Percentiles rank a stretch among this genome's conserved stretches.
Evolutionary conservation across 2,329 filamentous ascomycete species (phyloP).

Genomic region (Sclerotinia glacialis): DNA sequence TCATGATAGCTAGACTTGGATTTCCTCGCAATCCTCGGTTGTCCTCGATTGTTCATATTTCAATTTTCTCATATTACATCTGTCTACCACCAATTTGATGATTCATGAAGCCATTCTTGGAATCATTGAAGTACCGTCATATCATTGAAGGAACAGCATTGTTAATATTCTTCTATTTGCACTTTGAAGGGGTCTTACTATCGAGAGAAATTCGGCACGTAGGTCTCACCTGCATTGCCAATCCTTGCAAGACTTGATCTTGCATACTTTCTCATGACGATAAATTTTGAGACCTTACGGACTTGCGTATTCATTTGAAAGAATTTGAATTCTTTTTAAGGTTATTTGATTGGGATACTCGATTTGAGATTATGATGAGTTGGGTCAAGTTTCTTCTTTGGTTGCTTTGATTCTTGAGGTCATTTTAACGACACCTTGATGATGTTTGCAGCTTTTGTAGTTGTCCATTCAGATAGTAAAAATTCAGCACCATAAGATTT

Average conservation of each 20-base stretch:
- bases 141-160: conserved; percentile 20
- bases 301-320: background rate
- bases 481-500: conserved; percentile 4
- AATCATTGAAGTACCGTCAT: conserved; percentile 15
- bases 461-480: conserved; percentile 19
- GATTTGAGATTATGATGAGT: conserved; percentile 18
- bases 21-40: background rate
- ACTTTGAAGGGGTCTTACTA: conserved; percentile 8
- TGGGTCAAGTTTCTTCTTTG: conserved; percentile 17
- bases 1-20: background rate
- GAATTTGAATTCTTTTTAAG: background rate
- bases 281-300: background rate
- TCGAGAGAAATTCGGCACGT: background rate
- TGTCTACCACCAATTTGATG: conserved; percentile 19
- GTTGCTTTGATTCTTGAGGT: conserved; percentile 10
- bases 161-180: conserved; percentile 11
- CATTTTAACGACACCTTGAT: conserved; percentile 12
- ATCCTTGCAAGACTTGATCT: conserved; percentile 3
- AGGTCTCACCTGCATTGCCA: background rate
- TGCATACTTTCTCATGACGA: conserved; percentile 16
- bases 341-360: conserved; percentile 3
- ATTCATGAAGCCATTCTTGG: conserved; percentile 23
- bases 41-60: conserved; percentile 5
- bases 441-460: conserved; percentile 15
- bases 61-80: background rate